Conservation (phyloP, 176 grass and related monocot genomes). For the Juncus effusus region DNA sequence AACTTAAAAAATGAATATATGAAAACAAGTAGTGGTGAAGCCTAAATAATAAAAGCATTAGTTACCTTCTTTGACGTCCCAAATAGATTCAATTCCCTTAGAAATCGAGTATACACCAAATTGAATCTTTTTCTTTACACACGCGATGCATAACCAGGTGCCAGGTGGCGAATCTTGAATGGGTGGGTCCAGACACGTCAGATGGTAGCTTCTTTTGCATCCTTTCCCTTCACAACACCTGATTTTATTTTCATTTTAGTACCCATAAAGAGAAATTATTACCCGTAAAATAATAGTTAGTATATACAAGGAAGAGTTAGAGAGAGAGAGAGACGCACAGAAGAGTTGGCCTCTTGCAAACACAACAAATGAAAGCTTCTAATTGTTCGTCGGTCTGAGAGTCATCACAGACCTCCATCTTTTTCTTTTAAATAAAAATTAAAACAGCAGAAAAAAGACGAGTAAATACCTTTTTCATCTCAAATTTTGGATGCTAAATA, state of each 20-base stretch:
- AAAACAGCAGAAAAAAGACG: constrained; percentile 8
- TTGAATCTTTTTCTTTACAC: constrained; percentile 63
- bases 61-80: constrained; percentile 83
- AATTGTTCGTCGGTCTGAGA: constrained; percentile 31
- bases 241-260: constrained; percentile 15
- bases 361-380: constrained; percentile 31
- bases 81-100: constrained; percentile 68
- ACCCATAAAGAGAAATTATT: constrained; percentile 14
- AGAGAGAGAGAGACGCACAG: constrained; percentile 43
- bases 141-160: constrained; percentile 60
- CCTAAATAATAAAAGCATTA: constrained; percentile 1
- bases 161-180: constrained; percentile 47
- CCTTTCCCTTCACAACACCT: constrained; percentile 68
- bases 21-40: constrained; percentile 5
- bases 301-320: constrained; percentile 9
- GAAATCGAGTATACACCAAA: constrained; percentile 56
- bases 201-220: constrained; percentile 58
- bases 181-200: constrained; percentile 66
- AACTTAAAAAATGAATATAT: constrained; percentile 7
- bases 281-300: neutral
- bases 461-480: constrained; percentile 25
- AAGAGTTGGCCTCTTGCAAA: constrained; percentile 49
- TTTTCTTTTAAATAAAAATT: constrained; percentile 12
- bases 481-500: constrained; percentile 22
- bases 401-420: constrained; percentile 25